Evolutionary conservation across 1,139 yeast species (phyloP), one percentile per base, ranked within the genome.

Genomic region (Tardiomyces digboiensis): DNA sequence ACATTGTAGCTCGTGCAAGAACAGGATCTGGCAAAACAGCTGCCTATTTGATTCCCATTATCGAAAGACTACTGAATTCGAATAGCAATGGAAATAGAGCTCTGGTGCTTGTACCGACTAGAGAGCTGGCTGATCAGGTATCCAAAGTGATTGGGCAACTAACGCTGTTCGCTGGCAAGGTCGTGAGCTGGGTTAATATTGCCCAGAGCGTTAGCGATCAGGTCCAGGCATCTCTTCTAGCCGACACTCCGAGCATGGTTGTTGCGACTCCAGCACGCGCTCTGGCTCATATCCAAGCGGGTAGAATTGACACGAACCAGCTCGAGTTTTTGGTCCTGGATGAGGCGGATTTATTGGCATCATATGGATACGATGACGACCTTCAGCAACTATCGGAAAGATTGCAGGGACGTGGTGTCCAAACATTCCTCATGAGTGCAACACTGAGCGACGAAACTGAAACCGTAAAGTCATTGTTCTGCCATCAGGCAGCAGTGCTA

Each of bases 341-440:
- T 68, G 99, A 93, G 65, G 97, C 94, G 18, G 99, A 93, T 67
- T 74, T 91, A 56, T 79, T 93, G 40, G 68, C 87, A 46, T 82
- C 95, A 2, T 93, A 85, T 62, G 99, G 98, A 16, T 87, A 91
- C 62, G 76, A 80, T 54, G 95, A 87, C 7, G 98, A 93, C 64
- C 71, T 93, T 52, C 66, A 73, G 45, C 61, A 61, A 19, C 72
- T 91, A 49, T 75, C 82, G 14, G 71, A 72, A 20, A 75, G 68
- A 50, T 67, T 87, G 51, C 71, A 80, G 44, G 80, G 79, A 60
- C 82, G 82, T 55, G 80, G 81, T 45, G 69, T 87, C 53, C 98
- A 93, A 66, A 82, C 94, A 1, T 89, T 88, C 66, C 70, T 93
- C 53, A 91, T 91, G 97, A 86, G 96, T 62, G 99, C 99, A 1